phyloP scores from a whole-genome alignment of 148 eudicot species.

The Camellia sinensis region DNA sequence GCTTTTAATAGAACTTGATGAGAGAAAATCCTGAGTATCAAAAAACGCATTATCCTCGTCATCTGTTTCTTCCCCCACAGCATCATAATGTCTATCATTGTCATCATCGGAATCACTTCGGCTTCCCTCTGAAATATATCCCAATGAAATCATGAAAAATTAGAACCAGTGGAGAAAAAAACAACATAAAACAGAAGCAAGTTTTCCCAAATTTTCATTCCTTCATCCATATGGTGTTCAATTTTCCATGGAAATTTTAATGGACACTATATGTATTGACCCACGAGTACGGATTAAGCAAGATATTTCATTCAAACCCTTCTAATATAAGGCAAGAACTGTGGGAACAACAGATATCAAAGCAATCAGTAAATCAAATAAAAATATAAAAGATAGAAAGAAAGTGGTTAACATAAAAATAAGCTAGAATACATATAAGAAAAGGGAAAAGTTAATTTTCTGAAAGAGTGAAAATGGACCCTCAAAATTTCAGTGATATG shows the following conservation, averaged over 20 bases:
- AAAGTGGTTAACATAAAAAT: not conserved
- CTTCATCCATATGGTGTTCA: not conserved
- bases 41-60: slow-evolving; percentile 26
- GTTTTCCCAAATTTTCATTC: not conserved
- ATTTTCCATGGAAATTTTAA: not conserved
- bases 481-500: no score
- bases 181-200: not conserved
- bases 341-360: not conserved
- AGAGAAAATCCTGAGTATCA: slow-evolving; percentile 29
- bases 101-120: slow-evolving; percentile 25
- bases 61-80: slow-evolving; percentile 26
- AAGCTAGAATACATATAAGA: not conserved
- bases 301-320: not conserved
- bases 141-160: not conserved
- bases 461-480: no score
- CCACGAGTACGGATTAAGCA: not conserved
- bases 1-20: slow-evolving; percentile 23
- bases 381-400: no score
- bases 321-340: not conserved
- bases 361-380: not conserved
- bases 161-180: not conserved
- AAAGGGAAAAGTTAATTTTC: no score
- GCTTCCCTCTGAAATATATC: slow-evolving; percentile 15
- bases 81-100: slow-evolving; percentile 11
- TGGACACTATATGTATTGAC: not conserved